phyloP scores from a whole-genome alignment of 352 stramenopile species.

The Phytopythium cucurbitacearum region DNA sequence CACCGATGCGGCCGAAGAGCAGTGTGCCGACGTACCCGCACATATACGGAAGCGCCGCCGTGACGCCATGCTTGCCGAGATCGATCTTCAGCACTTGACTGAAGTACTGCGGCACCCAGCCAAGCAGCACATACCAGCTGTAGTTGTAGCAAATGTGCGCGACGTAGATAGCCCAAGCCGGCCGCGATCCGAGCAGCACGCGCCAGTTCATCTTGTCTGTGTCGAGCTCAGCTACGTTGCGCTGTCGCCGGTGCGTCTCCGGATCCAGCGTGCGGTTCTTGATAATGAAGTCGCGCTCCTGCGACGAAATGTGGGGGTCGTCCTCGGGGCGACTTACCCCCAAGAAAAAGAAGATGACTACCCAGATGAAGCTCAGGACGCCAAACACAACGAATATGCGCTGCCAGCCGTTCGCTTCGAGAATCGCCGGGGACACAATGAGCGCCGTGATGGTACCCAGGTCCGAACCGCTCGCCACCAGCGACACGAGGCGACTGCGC shows the following conservation, averaged over 20 bases:
- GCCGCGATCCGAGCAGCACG: slow-evolving; percentile 54
- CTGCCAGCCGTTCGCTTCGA: slow-evolving; percentile 59
- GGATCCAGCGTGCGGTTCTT: slow-evolving; percentile 51
- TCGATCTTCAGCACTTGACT: slow-evolving; percentile 74
- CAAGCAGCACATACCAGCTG: slow-evolving; percentile 83
- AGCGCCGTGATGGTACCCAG: slow-evolving; percentile 79
- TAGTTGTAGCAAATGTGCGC: slow-evolving; percentile 88
- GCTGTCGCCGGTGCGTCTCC: slow-evolving; percentile 33
- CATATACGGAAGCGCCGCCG: slow-evolving; percentile 70
- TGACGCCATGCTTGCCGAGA: slow-evolving; percentile 57
- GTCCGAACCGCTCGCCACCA: slow-evolving; percentile 77
- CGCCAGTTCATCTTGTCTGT: slow-evolving; percentile 58
- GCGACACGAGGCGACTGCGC: slow-evolving; percentile 70
- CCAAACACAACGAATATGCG: slow-evolving; percentile 78
- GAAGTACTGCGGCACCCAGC: slow-evolving; percentile 89
- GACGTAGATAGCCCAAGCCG: slow-evolving; percentile 82
- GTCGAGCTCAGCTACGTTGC: slow-evolving; percentile 31
- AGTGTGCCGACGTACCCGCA: slow-evolving; percentile 76
- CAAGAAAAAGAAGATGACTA: slow-evolving; percentile 49
- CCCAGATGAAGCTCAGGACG: slow-evolving; percentile 72
- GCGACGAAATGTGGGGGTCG: slow-evolving; percentile 50
- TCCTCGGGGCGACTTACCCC: slow-evolving; percentile 64
- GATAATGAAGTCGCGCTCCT: slow-evolving; percentile 65
- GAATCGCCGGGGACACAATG: slow-evolving; percentile 66
- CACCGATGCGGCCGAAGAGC: slow-evolving; percentile 62